Conservation (phyloP, 805 yeast species). For the Saccharomycopsis sp. region DNA sequence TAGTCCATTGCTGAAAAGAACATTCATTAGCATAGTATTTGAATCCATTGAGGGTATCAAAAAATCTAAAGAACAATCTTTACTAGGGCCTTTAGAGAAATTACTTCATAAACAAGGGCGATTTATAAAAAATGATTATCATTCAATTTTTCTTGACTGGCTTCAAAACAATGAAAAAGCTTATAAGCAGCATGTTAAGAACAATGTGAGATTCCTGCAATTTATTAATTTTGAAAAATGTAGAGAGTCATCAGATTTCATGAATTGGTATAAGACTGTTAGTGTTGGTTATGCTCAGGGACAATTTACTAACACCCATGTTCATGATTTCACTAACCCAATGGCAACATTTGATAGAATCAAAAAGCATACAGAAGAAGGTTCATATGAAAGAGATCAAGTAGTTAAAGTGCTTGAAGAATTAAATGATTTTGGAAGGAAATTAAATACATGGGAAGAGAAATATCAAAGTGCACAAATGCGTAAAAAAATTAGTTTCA, state of each 20-base stretch:
- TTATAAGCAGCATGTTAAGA: neutral
- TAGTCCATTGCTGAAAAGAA: neutral
- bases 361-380: neutral
- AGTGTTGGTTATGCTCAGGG: neutral
- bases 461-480: neutral
- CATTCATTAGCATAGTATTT: neutral
- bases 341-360: conserved; percentile 1
- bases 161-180: neutral
- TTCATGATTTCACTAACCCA: neutral
- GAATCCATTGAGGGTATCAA: neutral
- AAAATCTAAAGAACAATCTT: neutral
- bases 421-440: neutral
- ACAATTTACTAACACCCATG: conserved; percentile 1
- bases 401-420: neutral
- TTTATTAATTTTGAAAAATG: conserved; percentile 1
- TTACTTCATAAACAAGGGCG: conserved; percentile 1
- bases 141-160: conserved; percentile 2
- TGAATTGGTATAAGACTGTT: neutral
- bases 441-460: neutral
- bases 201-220: neutral
- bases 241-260: neutral
- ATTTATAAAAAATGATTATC: conserved; percentile 1
- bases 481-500: neutral
- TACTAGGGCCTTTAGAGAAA: conserved; percentile 5
- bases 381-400: neutral